Evolutionary conservation across 225 moss, liverwort and hornwort genomes (phyloP).

Genomic region (Takakia lepidozioides): DNA sequence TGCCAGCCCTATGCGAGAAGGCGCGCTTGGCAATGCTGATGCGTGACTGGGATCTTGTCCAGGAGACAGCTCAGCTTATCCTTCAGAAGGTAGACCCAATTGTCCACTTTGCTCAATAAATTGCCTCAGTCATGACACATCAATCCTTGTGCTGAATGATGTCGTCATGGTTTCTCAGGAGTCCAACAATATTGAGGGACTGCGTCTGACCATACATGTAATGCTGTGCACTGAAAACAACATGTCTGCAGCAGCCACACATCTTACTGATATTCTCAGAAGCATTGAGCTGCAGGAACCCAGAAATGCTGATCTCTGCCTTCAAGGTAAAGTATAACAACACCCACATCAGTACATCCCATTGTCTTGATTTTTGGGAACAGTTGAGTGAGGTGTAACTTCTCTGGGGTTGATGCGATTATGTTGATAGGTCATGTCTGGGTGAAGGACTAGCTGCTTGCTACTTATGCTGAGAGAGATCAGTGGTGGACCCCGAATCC

Average conservation of each 20-base stretch:
- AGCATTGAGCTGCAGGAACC: constrained; percentile 59
- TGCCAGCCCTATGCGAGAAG: constrained; percentile 71
- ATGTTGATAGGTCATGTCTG: too few relatives aligned
- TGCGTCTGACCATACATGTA: constrained; percentile 52
- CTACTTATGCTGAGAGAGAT: too few relatives aligned
- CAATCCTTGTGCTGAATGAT: neutral
- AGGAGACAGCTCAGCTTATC: constrained; percentile 55
- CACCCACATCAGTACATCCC: too few relatives aligned
- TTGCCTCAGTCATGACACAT: neutral
- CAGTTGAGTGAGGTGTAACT: too few relatives aligned
- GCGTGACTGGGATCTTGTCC: constrained; percentile 54
- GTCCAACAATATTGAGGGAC: constrained; percentile 62
- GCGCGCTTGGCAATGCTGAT: constrained; percentile 60
- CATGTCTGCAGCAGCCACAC: constrained; percentile 17
- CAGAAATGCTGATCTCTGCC: constrained; percentile 56
- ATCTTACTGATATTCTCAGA: constrained; percentile 38
- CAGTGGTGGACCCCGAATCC: too few relatives aligned
- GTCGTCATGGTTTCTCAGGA: constrained; percentile 25
- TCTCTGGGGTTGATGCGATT: too few relatives aligned
- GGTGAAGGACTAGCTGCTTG: too few relatives aligned
- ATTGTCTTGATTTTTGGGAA: too few relatives aligned
- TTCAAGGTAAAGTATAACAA: constrained; percentile 61
- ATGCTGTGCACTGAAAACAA: constrained; percentile 58
- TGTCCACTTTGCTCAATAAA: too few relatives aligned
- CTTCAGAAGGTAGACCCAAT: constrained; percentile 89